Base-by-base conservation (phyloP, 2,329 filamentous ascomycete species). In the Amesomyces nigricolor region DNA sequence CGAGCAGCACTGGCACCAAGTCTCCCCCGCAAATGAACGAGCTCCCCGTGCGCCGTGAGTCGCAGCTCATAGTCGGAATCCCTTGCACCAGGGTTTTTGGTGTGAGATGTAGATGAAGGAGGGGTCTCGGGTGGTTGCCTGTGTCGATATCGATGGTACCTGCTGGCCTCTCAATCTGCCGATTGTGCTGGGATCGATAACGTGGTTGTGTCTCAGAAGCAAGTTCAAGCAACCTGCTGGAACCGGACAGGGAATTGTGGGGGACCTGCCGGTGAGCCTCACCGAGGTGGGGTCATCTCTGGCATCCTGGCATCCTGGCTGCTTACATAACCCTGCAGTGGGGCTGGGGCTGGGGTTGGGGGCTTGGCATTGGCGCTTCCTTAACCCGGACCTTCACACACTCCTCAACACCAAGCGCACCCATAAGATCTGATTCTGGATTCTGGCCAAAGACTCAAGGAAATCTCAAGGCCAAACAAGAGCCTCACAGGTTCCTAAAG, bases 11-110 rank as follows among this genome's bases (percentile, higher is more conserved):
- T 43, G 22, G 22, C 22, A 26, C 22, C 22, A 43, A 54, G 47
- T 40, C 26, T 19, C 44, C 49, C 47, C 48, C 45, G 56, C 45
- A 55, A 47, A 49, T 49, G 40, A 55, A 50, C 11, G 35, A 46
- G 44, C 19, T 55, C 45, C 39, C 40, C 19, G 50, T 58, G 47
- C 17, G 13, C 19, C 17, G 17, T 3, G 35, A 43, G 16, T 47
- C 37, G 22, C n/a, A 13, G 16, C 37, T 16, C 55, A 53, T 51
- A 50, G 40, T 53, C 26, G 42, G 22, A 17, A 43, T 35, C 7
- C 19, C 26, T 19, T n/a, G 30, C 16, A 30, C 40, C 30, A 7
- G n/a, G 26, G 13, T 9, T 5, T 2, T 16, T 40, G n/a, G 16
- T 17, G 37, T 30, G 35, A 38, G 11, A 35, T 9, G 8, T 35